A percentile compares a stretch with the other conserved stretches of the same genome.
Evolutionary conservation across 192 early-diverging fungal species (phyloP).

Genomic region (Pilobolus umbonatus): DNA sequence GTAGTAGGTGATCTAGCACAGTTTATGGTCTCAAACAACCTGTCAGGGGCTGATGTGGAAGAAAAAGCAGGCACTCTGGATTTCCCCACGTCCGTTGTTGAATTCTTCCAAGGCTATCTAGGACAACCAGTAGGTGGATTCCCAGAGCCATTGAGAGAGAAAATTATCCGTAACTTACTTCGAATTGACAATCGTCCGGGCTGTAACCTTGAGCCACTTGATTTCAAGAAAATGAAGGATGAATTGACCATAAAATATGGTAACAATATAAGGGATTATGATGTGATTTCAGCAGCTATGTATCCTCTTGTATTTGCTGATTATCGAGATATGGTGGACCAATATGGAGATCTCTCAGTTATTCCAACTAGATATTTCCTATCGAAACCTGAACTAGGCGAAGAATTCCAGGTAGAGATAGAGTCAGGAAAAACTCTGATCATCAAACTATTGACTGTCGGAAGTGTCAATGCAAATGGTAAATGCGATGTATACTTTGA

Average conservation of each 20-base stretch:
- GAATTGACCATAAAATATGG: conserved; percentile 82
- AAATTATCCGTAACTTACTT: conserved; percentile 72
- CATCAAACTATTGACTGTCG: conserved; percentile 84
- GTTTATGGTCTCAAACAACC: conserved; percentile 91
- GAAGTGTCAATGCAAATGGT: conserved; percentile 71
- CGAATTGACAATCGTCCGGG: conserved; percentile 85
- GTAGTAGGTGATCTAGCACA: conserved; percentile 97
- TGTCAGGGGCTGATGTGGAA: conserved; percentile 68
- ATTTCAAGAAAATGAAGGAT: conserved; percentile 66
- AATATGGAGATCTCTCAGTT: conserved; percentile 79
- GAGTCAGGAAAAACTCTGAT: conserved; percentile 87
- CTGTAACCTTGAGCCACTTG: conserved; percentile 68
- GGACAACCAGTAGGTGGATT: conserved; percentile 94
- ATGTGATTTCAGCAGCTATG: conserved; percentile 81
- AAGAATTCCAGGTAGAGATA: conserved; percentile 84
- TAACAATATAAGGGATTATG: conserved; percentile 72
- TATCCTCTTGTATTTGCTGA: conserved; percentile 93
- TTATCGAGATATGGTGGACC: conserved; percentile 63
- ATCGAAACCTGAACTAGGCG: conserved; percentile 74
- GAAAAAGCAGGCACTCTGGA: conserved; percentile 71
- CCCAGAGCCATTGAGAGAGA: conserved; percentile 78
- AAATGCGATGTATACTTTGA: conserved; percentile 92
- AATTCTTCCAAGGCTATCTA: conserved; percentile 94
- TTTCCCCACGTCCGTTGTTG: conserved; percentile 92
- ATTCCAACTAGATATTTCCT: conserved; percentile 91